Evolutionary conservation across 2,329 filamentous ascomycete genomes (phyloP), one percentile per base, ranked within the genome.

Genomic region (Aaosphaeria arxii): DNA sequence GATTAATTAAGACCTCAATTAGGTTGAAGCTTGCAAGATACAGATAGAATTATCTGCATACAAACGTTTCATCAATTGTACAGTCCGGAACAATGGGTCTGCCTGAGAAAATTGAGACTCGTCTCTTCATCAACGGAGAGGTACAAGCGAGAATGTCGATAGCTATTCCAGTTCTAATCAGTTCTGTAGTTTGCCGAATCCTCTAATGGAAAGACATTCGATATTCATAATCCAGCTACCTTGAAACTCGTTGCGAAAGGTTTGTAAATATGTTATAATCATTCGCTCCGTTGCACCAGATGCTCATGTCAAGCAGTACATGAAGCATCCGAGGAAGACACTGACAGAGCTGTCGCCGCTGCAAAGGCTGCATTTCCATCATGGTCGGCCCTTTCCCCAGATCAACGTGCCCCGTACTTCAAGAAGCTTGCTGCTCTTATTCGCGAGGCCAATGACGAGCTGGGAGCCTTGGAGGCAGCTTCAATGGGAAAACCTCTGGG

Each of bases 401-500:
- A 59, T 13, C 42, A 62, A 33, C 58, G 63, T 40, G 63, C 49
- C n/a, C 43, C 54, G 24, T 63, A 63, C 50, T 59, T 67, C 45
- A 66, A 61, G 50, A 87, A 86, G 73, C 89, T 91, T 59, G 88
- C 90, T 13, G 78, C 77, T 32, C 75, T 92, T 59, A 88, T 94
- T 63, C 78, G 86, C 43, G 85, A 91, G 72, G 86, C 89, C 74
- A 90, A 87, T 84, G 88, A 91, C 67, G 81, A 89, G 17, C 73
- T 94, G 54, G 88, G 87, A 7, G 87, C 88, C 7, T 88, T 86
- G 70, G 92, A 92, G 71, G 91, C 88, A 11, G 78, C 90, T 42
- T 88, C 91, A 71, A 89, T 92, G 77, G 89, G 89, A 66, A 91
- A 91, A 79, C 91, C 88, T 0, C 84, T 91, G 64, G 85, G 85